Conservation (phyloP, 441 rosid species). For the Jatropha podagrica region DNA sequence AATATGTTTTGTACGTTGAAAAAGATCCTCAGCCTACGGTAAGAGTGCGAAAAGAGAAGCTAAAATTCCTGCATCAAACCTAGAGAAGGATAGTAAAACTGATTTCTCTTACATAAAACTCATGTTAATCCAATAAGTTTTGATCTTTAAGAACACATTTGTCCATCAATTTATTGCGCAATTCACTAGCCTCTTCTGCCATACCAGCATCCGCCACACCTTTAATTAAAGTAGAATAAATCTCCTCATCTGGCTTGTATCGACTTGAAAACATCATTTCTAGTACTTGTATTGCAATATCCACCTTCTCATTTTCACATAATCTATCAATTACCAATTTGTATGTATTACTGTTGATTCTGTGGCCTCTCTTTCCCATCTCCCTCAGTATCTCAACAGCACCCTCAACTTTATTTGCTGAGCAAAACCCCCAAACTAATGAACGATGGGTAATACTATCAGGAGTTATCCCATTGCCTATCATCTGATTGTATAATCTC, state of each 20-base stretch:
- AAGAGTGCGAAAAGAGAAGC: not conserved
- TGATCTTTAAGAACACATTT: constrained; percentile 40
- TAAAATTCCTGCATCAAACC: not conserved
- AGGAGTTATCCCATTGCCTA: constrained; percentile 50
- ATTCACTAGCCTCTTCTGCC: constrained; percentile 54
- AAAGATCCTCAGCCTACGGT: not conserved
- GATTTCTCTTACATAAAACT: not conserved
- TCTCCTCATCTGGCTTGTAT: constrained; percentile 48
- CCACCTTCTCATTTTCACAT: constrained; percentile 58
- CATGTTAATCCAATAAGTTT: constrained; percentile 8
- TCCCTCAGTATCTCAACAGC: constrained; percentile 54
- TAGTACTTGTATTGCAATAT: constrained; percentile 62
- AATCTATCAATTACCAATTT: constrained; percentile 50
- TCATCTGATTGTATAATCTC: constrained; percentile 52
- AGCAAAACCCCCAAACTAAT: constrained; percentile 68
- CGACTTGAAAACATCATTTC: constrained; percentile 63
- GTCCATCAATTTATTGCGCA: constrained; percentile 52
- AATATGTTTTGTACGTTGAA: not conserved
- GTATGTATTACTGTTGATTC: constrained; percentile 50
- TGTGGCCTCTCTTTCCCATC: constrained; percentile 51
- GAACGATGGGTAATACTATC: constrained; percentile 76
- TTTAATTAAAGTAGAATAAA: constrained; percentile 44
- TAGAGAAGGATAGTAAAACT: not conserved
- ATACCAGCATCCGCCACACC: constrained; percentile 66
- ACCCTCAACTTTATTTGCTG: constrained; percentile 45